phyloP scores from a whole-genome alignment of 2,329 filamentous ascomycete genomes.

The Triangularia verruculosa region DNA sequence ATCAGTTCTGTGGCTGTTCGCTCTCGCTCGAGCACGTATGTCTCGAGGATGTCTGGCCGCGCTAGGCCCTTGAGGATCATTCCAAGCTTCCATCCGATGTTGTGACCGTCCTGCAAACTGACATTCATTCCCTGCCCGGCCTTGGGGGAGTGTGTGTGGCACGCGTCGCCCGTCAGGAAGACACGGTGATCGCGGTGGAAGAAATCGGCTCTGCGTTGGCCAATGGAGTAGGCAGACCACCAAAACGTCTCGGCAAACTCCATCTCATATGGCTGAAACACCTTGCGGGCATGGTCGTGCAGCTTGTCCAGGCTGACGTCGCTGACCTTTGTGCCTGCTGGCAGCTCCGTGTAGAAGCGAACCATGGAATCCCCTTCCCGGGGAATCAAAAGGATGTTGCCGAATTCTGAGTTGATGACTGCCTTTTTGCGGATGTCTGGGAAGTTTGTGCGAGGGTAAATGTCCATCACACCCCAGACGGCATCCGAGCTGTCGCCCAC shows the following conservation, averaged over 20 bases:
- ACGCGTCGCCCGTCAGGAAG: conserved; percentile 63
- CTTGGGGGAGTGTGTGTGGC: conserved; percentile 65
- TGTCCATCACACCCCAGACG: conserved; percentile 57
- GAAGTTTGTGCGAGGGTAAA: conserved; percentile 55
- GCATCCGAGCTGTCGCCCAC: conserved; percentile 56
- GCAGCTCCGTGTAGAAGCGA: conserved; percentile 62
- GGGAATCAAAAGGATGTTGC: conserved; percentile 60
- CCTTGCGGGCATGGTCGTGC: conserved; percentile 48
- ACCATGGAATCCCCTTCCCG: conserved; percentile 56
- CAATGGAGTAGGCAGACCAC: conserved; percentile 64
- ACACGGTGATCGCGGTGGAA: conserved; percentile 57
- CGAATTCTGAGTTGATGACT: conserved; percentile 51
- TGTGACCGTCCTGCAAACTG: conserved; percentile 60
- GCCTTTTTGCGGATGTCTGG: conserved; percentile 60
- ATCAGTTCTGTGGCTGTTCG: conserved; percentile 56
- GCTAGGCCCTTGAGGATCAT: conserved; percentile 46
- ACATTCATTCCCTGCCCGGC: conserved; percentile 64
- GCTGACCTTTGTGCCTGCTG: conserved; percentile 45
- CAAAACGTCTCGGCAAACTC: conserved; percentile 54
- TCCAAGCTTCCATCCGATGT: conserved; percentile 59
- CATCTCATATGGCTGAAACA: conserved; percentile 54
- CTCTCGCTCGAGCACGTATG: conserved; percentile 52
- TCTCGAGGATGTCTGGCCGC: conserved; percentile 43
- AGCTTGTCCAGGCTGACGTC: conserved; percentile 52
- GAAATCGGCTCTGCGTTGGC: conserved; percentile 56